These are phyloP conservation scores for Cornus suecica DNA, from an alignment of 148 eudicot genomes.

Conservation along the genomic window DNA sequence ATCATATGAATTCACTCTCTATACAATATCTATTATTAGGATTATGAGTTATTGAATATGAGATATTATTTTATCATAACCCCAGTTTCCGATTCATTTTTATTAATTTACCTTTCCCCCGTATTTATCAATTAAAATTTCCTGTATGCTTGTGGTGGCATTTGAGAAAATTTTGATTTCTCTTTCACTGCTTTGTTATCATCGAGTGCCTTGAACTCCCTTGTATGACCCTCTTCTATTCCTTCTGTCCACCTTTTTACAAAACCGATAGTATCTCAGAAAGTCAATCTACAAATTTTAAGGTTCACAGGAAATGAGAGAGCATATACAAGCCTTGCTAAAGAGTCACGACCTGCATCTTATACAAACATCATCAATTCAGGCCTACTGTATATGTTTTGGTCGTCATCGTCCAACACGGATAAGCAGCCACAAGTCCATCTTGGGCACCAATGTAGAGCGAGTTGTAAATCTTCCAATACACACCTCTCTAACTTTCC, in stretches of 20 bases:
- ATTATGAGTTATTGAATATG: not conserved
- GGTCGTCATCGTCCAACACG: constrained; percentile 74
- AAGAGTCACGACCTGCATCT: not conserved
- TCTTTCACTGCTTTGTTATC: not conserved
- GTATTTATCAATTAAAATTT: not conserved
- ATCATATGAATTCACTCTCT: not conserved
- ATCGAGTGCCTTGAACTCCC: too few species aligned
- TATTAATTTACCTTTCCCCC: not conserved
- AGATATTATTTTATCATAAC: not conserved
- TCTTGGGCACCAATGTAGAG: constrained; percentile 90
- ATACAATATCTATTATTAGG: not conserved
- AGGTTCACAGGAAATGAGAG: not conserved
- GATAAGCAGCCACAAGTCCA: constrained; percentile 86
- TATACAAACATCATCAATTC: constrained; percentile 75
- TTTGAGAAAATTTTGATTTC: not conserved
- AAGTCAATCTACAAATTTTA: not conserved
- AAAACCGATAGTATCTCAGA: not conserved
- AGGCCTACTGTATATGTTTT: constrained; percentile 69
- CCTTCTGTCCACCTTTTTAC: too few species aligned
- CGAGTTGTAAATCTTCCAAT: constrained; percentile 95
- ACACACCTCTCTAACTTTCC: constrained; percentile 95
- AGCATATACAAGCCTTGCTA: not conserved
- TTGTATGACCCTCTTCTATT: too few species aligned
- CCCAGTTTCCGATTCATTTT: too few species aligned
- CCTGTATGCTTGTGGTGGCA: constrained; percentile 2